phyloP scores from a whole-genome alignment of 305 asterid species.

The Lippia alba region DNA sequence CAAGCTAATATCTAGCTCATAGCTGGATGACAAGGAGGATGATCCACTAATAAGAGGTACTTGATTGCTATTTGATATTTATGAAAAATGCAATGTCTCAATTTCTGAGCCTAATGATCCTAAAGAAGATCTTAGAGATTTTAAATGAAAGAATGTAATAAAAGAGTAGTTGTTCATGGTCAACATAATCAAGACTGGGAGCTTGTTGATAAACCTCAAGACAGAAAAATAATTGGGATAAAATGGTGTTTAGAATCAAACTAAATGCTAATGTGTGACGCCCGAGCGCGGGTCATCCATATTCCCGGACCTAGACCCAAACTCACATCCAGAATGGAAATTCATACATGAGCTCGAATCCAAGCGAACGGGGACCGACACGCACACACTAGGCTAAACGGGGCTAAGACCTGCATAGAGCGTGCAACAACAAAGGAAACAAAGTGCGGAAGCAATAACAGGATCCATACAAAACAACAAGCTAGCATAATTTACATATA shows the following conservation, averaged over 20 bases:
- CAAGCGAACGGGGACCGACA: no score
- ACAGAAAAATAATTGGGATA: slow-evolving; percentile 20
- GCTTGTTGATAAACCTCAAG: slow-evolving; percentile 18
- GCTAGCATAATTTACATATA: no score
- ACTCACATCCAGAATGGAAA: no score
- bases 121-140: neutral
- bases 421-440: no score
- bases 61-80: neutral
- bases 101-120: neutral
- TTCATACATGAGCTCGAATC: no score
- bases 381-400: no score
- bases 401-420: no score
- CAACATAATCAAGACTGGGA: slow-evolving; percentile 21
- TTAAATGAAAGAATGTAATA: neutral
- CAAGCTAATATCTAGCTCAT: neutral
- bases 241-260: slow-evolving; percentile 19
- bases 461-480: no score
- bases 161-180: slow-evolving; percentile 14
- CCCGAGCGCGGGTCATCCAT: no score
- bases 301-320: no score
- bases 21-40: neutral
- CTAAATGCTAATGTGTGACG: slow-evolving; percentile 17
- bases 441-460: no score
- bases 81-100: neutral
- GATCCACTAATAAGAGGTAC: neutral